Evolutionary conservation across 176 grass and related monocot genomes (phyloP).

Genomic region (Rhynchospora breviuscula): DNA sequence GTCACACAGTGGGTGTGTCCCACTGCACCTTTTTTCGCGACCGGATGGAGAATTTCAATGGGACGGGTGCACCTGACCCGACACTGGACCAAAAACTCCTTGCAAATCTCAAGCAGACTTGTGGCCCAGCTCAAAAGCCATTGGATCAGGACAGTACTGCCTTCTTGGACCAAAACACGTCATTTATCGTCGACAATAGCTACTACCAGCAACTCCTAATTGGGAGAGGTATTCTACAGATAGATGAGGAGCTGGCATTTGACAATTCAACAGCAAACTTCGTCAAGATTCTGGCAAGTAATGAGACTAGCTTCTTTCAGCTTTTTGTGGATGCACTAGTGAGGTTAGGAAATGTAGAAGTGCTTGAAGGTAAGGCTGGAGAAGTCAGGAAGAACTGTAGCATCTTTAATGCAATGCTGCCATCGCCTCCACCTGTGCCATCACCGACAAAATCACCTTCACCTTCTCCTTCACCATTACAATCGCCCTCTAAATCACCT

Average conservation of each 20-base stretch:
- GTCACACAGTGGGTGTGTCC: conserved; percentile 45
- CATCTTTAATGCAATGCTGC: conserved; percentile 26
- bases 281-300: conserved; percentile 22
- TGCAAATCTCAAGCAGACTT: neutral
- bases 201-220: conserved; percentile 40
- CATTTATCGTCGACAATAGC: conserved; percentile 41
- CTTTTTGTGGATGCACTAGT: conserved; percentile 38
- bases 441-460: conserved; percentile 39
- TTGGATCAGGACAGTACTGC: conserved; percentile 5
- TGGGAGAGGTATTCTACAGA: conserved; percentile 30
- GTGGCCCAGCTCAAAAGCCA: conserved; percentile 12
- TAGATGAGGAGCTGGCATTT: conserved; percentile 46
- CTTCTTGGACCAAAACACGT: conserved; percentile 38
- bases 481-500: conserved; percentile 39
- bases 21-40: conserved; percentile 44
- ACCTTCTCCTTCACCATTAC: conserved; percentile 47
- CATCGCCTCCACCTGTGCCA: conserved; percentile 34
- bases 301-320: conserved; percentile 12
- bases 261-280: conserved; percentile 19
- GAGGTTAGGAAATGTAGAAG: conserved; percentile 38
- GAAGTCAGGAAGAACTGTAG: conserved; percentile 51
- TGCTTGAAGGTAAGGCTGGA: conserved; percentile 35
- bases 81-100: conserved; percentile 24
- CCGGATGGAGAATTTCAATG: conserved; percentile 29
- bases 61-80: conserved; percentile 3